Evolutionary conservation across 1,284 basidiomycete genomes (phyloP).

Genomic region (Microbotryum scabiosae): DNA sequence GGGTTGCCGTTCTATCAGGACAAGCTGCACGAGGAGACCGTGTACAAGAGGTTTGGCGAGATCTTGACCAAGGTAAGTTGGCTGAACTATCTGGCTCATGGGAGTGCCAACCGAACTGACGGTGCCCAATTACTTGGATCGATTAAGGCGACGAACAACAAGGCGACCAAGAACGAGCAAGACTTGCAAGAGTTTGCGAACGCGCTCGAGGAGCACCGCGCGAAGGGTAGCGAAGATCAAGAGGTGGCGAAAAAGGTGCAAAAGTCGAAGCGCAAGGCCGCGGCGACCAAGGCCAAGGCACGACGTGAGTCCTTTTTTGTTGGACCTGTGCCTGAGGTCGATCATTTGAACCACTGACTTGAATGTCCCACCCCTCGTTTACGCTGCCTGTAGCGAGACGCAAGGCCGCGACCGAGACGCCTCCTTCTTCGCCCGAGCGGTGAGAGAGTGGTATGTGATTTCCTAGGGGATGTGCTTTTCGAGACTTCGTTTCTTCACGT

Average conservation of each 20-base stretch:
- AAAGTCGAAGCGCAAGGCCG: constrained; percentile 38
- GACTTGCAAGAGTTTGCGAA: constrained; percentile 80
- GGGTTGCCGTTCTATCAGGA: constrained; percentile 82
- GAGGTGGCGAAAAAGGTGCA: constrained; percentile 75
- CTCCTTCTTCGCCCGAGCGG: no score
- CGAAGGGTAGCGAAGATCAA: constrained; percentile 82
- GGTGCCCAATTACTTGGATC: background rate
- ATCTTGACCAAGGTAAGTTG: constrained; percentile 63
- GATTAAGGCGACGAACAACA: constrained; percentile 68
- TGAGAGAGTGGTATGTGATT: no score
- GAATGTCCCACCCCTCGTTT: no score
- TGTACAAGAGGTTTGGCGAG: constrained; percentile 77
- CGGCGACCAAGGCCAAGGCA: background rate
- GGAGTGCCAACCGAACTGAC: background rate
- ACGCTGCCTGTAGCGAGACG: no score
- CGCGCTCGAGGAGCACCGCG: constrained; percentile 65
- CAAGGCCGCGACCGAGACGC: no score
- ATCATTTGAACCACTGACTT: background rate
- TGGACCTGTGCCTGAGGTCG: background rate
- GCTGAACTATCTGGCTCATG: no score
- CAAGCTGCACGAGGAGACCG: constrained; percentile 80
- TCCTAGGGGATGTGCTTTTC: no score
- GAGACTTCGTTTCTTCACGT: no score
- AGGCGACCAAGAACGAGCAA: constrained; percentile 72
- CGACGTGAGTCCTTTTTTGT: background rate